Base-by-base conservation (phyloP, 768 basidiomycete genomes). In the Boletus huronensis region DNA sequence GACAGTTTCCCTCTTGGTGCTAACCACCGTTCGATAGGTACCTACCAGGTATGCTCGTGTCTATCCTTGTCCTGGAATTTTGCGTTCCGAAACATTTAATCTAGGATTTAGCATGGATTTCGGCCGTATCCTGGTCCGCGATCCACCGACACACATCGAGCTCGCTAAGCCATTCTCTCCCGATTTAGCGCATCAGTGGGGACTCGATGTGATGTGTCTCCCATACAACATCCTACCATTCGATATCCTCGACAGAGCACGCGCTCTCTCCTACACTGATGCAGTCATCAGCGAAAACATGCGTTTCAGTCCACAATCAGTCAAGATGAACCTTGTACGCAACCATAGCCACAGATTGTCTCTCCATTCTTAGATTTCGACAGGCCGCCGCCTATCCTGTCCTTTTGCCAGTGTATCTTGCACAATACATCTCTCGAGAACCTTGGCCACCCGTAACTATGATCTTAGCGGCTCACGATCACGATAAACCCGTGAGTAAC, bases 331-430 rank as follows among this genome's bases (percentile, higher is more conserved):
- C 39, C 61, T 84, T 58, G 84, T 84, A 55, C 51, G 77, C 58
- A 36, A 32, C 35, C 41, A 46, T 57, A 38, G 19, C 42, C 38
- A 17, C 13, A 13, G 42, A 34, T 29, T 21, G 64, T 32, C 45
- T 5, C 14, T 47, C 34, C 25, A 45, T 48, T 45, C 52, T 52
- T 31, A 62, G 40, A 34, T 49, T 50, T 55, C 26, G 38, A 51
- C 59, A 84, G 84, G 71, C 80, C 19, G 77, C 83, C 23, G 82
- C 79, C 35, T 84, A 82, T 58, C 85, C 85, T 3, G 71, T 87
- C 31, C 74, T 87, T 21, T 65, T 87, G n/a, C 85, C 85, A 5
- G 63, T 85, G 5, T 88, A 87, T 67, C 70, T 87, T 10, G 76
- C 74, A 19, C 77, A 78, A 58, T 87, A 84, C 61, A 60, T 76